Conservation (phyloP, 805 yeast genomes). For the Wickerhamiella shivajii region DNA sequence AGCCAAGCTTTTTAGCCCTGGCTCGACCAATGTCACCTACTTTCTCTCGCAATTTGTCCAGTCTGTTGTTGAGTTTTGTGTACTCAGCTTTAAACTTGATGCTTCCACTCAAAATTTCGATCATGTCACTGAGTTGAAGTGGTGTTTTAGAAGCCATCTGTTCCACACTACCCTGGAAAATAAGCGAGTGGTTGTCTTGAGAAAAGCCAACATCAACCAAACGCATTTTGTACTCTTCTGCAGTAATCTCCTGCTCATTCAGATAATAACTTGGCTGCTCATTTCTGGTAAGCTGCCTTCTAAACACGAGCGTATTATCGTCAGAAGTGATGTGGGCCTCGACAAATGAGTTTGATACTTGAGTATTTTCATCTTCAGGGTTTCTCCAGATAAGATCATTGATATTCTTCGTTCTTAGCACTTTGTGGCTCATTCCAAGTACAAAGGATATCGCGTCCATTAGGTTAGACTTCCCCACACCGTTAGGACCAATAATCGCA, state of each 20-base stretch:
- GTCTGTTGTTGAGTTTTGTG: constrained; percentile 43
- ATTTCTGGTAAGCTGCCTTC: constrained; percentile 9
- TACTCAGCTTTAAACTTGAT: constrained; percentile 51
- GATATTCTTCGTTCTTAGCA: constrained; percentile 58
- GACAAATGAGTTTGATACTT: constrained; percentile 12
- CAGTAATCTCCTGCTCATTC: constrained; percentile 9
- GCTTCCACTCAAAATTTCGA: constrained; percentile 80
- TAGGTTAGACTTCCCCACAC: constrained; percentile 93
- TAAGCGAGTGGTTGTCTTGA: constrained; percentile 55
- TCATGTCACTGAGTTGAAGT: constrained; percentile 48
- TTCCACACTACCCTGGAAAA: constrained; percentile 95
- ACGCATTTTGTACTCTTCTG: constrained; percentile 41
- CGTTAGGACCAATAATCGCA: constrained; percentile 95
- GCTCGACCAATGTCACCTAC: neutral
- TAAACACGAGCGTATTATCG: constrained; percentile 6
- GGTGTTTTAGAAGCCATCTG: constrained; percentile 81
- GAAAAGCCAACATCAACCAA: constrained; percentile 32
- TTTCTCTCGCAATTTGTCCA: constrained; percentile 17
- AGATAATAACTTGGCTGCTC: constrained; percentile 7
- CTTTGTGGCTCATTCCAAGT: constrained; percentile 63
- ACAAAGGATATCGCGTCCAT: constrained; percentile 97
- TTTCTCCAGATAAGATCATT: constrained; percentile 77
- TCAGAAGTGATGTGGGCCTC: constrained; percentile 2
- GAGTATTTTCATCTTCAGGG: constrained; percentile 8
- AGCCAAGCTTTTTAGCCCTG: constrained; percentile 1